These are phyloP conservation scores for Arxiozyma slooffiae DNA, from an alignment of 1,139 yeast genomes.

Conservation along the genomic window DNA sequence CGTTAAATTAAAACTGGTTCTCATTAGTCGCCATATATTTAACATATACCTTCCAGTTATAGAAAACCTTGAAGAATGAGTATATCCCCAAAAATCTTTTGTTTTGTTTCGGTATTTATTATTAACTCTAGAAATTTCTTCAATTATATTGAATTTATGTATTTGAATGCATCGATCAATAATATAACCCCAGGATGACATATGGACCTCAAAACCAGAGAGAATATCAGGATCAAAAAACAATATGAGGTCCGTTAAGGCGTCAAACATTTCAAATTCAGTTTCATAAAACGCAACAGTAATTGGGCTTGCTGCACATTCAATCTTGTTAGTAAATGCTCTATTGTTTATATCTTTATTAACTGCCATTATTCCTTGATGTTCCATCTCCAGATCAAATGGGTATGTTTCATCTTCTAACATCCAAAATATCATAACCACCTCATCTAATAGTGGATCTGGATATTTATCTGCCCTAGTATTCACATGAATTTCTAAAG, in stretches of 20 bases:
- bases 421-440: constrained; percentile 54
- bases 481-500: constrained; percentile 58
- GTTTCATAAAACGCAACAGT: constrained; percentile 32
- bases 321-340: constrained; percentile 6
- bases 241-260: constrained; percentile 47
- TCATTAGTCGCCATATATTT: constrained; percentile 72
- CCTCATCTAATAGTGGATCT: constrained; percentile 54
- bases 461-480: constrained; percentile 46
- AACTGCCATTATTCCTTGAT: constrained; percentile 33
- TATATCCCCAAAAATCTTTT: constrained; percentile 73
- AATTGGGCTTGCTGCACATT: constrained; percentile 12
- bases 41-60: constrained; percentile 74
- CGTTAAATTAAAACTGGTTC: constrained; percentile 51
- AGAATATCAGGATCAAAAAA: constrained; percentile 77
- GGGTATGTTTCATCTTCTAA: constrained; percentile 40
- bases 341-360: constrained; percentile 5
- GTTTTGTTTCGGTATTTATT: constrained; percentile 42
- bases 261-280: constrained; percentile 50
- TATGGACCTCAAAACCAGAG: constrained; percentile 75
- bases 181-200: constrained; percentile 82
- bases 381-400: constrained; percentile 26
- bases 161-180: constrained; percentile 49
- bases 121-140: constrained; percentile 44
- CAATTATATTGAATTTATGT: constrained; percentile 45
- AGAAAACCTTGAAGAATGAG: constrained; percentile 60